These are phyloP conservation scores for Phaeolepiota aurea DNA, from an alignment of 768 basidiomycete genomes.

Conservation along the genomic window DNA sequence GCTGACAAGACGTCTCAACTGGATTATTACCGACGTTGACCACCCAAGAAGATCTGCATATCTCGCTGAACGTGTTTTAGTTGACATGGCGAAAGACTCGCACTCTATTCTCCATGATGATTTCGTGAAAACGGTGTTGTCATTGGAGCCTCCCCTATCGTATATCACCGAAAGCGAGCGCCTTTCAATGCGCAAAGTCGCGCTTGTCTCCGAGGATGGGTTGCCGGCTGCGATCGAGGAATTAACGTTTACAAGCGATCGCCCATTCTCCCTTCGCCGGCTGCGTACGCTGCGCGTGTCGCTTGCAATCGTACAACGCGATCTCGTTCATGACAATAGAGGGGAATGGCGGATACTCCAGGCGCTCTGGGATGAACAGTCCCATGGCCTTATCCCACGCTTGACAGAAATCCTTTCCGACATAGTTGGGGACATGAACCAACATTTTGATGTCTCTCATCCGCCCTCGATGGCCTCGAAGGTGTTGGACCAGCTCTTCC, in stretches of 20 bases:
- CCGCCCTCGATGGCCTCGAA: slow-evolving; percentile 28
- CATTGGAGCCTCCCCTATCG: slow-evolving; percentile 49
- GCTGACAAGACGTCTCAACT: slow-evolving; percentile 62
- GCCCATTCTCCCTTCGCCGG: slow-evolving; percentile 42
- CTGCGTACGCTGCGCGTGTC: slow-evolving; percentile 59
- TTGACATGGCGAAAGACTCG: slow-evolving; percentile 53
- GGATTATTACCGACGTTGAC: slow-evolving; percentile 58
- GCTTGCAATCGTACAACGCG: slow-evolving; percentile 44
- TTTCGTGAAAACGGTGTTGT: slow-evolving; percentile 50
- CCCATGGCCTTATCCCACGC: slow-evolving; percentile 48
- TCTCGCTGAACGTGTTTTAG: slow-evolving; percentile 61
- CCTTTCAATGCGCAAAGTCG: slow-evolving; percentile 49
- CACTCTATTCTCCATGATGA: slow-evolving; percentile 49
- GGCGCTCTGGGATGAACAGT: slow-evolving; percentile 51
- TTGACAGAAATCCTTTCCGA: slow-evolving; percentile 44
- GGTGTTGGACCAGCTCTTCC: slow-evolving; percentile 47
- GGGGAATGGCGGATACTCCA: slow-evolving; percentile 51
- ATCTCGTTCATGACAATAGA: slow-evolving; percentile 38
- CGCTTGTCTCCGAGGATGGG: slow-evolving; percentile 63
- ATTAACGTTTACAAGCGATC: slow-evolving; percentile 37
- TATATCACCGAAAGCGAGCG: slow-evolving; percentile 56
- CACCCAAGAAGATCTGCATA: slow-evolving; percentile 56
- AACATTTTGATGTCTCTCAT: slow-evolving; percentile 37
- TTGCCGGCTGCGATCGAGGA: slow-evolving; percentile 56
- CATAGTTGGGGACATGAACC: slow-evolving; percentile 44